phyloP scores from a whole-genome alignment of 2,329 filamentous ascomycete genomes.

The Phymatotrichopsis omnivora region DNA sequence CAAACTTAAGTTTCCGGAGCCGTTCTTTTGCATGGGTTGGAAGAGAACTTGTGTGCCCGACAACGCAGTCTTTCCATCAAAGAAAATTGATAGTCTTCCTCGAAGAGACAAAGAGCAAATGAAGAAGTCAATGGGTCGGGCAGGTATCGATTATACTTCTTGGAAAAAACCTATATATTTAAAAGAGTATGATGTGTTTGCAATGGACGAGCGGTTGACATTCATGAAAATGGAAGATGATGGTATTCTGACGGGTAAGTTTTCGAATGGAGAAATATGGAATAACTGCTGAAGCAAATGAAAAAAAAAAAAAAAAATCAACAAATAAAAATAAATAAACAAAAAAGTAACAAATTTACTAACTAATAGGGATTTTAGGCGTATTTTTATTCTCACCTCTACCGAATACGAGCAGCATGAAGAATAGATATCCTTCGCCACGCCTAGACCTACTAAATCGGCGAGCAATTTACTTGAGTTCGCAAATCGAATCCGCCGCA shows the following conservation, averaged over 20 bases:
- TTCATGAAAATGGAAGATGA: conserved; percentile 26
- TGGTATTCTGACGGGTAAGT: conserved; percentile 9
- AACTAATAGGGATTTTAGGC: background rate
- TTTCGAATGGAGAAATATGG: background rate
- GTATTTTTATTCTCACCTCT: conserved; percentile 13
- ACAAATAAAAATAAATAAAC: no score
- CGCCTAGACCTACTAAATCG: no score
- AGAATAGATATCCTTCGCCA: background rate
- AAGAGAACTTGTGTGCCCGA: conserved; percentile 20
- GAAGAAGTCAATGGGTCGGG: no score
- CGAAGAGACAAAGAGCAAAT: background rate
- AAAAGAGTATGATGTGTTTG: conserved; percentile 2
- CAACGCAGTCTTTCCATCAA: background rate
- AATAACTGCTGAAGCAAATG: no score
- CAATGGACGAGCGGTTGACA: conserved; percentile 18
- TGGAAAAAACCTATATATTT: conserved; percentile 16
- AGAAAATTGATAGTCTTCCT: conserved; percentile 8
- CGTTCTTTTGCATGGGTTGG: conserved; percentile 29
- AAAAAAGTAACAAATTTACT: no score
- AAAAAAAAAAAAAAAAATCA: no score
- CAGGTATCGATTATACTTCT: no score
- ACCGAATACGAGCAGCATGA: background rate
- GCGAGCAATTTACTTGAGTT: no score
- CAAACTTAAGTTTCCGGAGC: conserved; percentile 17
- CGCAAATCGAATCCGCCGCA: no score